Percentiles rank a stretch among this genome's conserved stretches.
These are phyloP conservation scores for Sporisorium scitamineum DNA, from an alignment of 1,284 basidiomycete species.

Conservation along the genomic window DNA sequence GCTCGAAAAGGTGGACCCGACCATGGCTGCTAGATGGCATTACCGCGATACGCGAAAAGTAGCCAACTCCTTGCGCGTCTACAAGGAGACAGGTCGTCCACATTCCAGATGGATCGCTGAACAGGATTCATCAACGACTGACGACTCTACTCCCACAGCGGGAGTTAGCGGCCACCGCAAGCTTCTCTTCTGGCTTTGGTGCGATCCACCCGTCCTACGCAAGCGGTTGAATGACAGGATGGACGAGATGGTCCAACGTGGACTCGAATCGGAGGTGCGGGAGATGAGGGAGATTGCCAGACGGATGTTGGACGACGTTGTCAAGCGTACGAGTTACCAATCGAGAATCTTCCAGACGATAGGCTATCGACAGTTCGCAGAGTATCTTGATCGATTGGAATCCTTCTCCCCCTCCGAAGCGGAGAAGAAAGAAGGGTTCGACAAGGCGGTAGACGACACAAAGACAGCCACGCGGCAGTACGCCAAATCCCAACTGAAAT, in stretches of 20 bases:
- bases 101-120: slow-evolving; percentile 79
- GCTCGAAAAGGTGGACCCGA: slow-evolving; percentile 79
- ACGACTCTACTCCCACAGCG: background rate
- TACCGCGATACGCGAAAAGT: slow-evolving; percentile 94
- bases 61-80: slow-evolving; percentile 81
- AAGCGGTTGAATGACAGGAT: slow-evolving; percentile 82
- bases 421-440: slow-evolving; percentile 71
- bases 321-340: slow-evolving; percentile 69
- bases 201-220: slow-evolving; percentile 77
- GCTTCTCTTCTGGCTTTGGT: slow-evolving; percentile 91
- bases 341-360: slow-evolving; percentile 94
- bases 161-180: slow-evolving; percentile 73
- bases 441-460: slow-evolving; percentile 79
- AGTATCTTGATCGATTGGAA: slow-evolving; percentile 73
- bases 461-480: slow-evolving; percentile 91
- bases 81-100: slow-evolving; percentile 78
- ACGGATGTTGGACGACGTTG: slow-evolving; percentile 14
- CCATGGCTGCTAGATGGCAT: slow-evolving; percentile 88
- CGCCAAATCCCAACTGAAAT: slow-evolving; percentile 88
- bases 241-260: slow-evolving; percentile 89
- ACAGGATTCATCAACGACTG: slow-evolving; percentile 64
- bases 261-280: slow-evolving; percentile 84
- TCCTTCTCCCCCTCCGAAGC: background rate
- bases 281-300: slow-evolving; percentile 71
- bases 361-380: slow-evolving; percentile 89